Percentiles rank a stretch among this genome's conserved stretches.
phyloP scores from a whole-genome alignment of 2,329 filamentous ascomycete species.

The Mollisia scopiformis region DNA sequence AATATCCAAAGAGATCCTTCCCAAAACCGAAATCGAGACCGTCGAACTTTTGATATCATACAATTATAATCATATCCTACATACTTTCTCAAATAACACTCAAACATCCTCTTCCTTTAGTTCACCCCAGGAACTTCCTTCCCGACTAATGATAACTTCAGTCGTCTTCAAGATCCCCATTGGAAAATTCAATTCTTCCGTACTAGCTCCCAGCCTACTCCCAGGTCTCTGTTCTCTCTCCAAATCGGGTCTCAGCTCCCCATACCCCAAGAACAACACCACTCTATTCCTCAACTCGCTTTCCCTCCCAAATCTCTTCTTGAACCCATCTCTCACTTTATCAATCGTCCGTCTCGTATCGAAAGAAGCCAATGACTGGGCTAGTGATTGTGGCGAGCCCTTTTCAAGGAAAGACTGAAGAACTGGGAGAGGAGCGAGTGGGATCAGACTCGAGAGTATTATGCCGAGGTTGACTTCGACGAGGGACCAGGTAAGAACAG shows the following conservation, averaged over 20 bases:
- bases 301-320: neutral
- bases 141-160: constrained; percentile 16
- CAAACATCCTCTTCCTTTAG: neutral
- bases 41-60: neutral
- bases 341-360: constrained; percentile 6
- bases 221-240: neutral
- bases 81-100: neutral
- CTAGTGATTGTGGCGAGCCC: constrained; percentile 15
- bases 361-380: neutral
- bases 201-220: constrained; percentile 9
- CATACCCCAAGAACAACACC: constrained; percentile 5
- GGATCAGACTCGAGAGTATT: constrained; percentile 45
- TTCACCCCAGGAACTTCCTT: constrained; percentile 1
- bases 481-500: constrained; percentile 48
- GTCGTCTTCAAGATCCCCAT: constrained; percentile 20
- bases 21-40: neutral
- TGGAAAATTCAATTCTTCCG: constrained; percentile 15
- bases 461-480: constrained; percentile 50
- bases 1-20: neutral
- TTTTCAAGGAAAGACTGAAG: constrained; percentile 41
- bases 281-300: constrained; percentile 8
- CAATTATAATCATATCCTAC: neutral
- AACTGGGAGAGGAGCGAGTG: constrained; percentile 42
- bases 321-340: constrained; percentile 3
- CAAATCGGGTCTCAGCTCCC: constrained; percentile 1